Base-by-base conservation (phyloP, 495 filamentous ascomycete species). In the Lichenothelia convexa region DNA sequence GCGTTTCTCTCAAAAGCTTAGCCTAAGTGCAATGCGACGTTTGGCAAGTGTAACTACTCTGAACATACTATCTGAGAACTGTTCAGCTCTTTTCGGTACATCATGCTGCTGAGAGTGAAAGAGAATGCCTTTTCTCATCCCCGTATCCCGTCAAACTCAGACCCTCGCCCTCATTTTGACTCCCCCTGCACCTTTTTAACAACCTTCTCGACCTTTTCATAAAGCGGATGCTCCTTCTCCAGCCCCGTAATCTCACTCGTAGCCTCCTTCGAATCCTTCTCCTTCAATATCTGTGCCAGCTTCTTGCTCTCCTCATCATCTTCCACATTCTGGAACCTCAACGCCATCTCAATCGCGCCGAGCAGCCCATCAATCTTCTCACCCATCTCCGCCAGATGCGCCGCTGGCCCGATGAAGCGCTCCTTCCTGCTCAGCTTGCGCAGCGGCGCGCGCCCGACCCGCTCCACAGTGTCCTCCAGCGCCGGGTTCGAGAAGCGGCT, bases 401-500 rank as follows among this genome's bases (percentile, higher is more conserved):
- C 68, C 11, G 85, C 85, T 17, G 89, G 89, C 42, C 82, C 85
- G 55, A 97, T 78, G 64, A 97, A 91, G 23, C 89, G 82, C 58
- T 97, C 89, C 57, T 84, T 81, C 51, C 83, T 78, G 39, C 74
- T 73, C 11, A 95, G 67, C 67, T 97, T 97, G 55, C 89, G 73
- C 39, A 95, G 60, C 7, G 89, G 89, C 27, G 87, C 89, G 52
- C 89, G 87, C 34, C 86, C 89, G 42, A 97, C 89, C 50, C 89
- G 89, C 63, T 85, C 83, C 23, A 94, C 82, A 26, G 73, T 73
- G 59, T 97, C 89, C 53, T 92, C 78, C 27, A 97, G 68, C 52
- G 84, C 74, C n/a, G 78, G 91, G 61, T 97, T 97, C 51, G 78
- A 79, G 58, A 97, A 93, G 48, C 89, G 80, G 42, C 62, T 65